These are phyloP conservation scores for Podaxis mareebaensis DNA, from an alignment of 768 basidiomycete species.

Conservation along the genomic window DNA sequence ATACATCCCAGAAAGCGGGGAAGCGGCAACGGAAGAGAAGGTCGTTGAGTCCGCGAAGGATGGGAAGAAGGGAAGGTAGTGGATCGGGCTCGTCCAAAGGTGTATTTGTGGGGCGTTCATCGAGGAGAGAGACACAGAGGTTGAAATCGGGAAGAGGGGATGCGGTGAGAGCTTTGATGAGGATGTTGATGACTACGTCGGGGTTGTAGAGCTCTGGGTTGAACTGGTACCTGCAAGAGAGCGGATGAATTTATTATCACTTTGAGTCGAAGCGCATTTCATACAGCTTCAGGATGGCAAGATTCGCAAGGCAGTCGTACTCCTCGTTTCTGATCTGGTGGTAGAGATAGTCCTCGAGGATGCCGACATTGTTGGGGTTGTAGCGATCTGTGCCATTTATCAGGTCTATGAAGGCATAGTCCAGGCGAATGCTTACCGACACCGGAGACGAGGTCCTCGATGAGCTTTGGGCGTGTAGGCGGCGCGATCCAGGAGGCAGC, in stretches of 20 bases:
- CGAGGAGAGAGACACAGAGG: slow-evolving; percentile 90
- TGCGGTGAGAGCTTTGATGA: slow-evolving; percentile 86
- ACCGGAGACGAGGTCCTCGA: slow-evolving; percentile 88
- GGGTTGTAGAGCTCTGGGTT: slow-evolving; percentile 92
- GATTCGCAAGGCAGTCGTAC: slow-evolving; percentile 93
- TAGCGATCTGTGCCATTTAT: slow-evolving; percentile 74
- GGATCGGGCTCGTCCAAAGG: slow-evolving; percentile 82
- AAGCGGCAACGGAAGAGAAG: slow-evolving; percentile 85
- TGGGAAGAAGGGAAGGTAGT: slow-evolving; percentile 66
- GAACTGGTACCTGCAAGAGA: slow-evolving; percentile 80
- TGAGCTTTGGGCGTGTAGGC: slow-evolving; percentile 77
- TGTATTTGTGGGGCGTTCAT: slow-evolving; percentile 60
- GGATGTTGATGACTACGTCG: slow-evolving; percentile 91
- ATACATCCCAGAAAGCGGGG: slow-evolving; percentile 81
- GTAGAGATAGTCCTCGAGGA: slow-evolving; percentile 96
- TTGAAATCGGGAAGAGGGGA: slow-evolving; percentile 91
- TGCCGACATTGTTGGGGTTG: slow-evolving; percentile 90
- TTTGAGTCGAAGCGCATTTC: slow-evolving; percentile 20
- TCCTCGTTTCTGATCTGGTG: slow-evolving; percentile 89
- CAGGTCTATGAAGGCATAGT: slow-evolving; percentile 9
- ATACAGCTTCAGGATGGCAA: slow-evolving; percentile 92
- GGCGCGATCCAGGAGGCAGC: slow-evolving; percentile 62
- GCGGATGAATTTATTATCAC: not conserved
- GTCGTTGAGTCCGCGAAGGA: slow-evolving; percentile 64
- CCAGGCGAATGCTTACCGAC: slow-evolving; percentile 59